phyloP scores from a whole-genome alignment of 768 basidiomycete genomes.

The Suillus brevipes region DNA sequence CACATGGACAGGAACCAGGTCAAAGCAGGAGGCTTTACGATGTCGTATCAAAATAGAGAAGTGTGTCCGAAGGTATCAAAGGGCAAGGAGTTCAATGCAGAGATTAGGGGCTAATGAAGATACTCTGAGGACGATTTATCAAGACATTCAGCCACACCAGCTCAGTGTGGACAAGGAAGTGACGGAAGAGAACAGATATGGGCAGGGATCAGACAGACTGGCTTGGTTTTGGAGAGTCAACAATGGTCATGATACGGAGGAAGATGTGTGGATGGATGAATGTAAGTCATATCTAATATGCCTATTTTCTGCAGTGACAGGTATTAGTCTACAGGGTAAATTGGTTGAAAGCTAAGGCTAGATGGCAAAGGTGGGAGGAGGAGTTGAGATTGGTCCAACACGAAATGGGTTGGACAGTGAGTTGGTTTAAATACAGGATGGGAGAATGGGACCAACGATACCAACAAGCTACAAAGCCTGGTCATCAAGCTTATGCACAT shows the following conservation, averaged over 20 bases:
- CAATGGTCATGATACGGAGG: background rate
- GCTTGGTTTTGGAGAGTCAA: too few relatives aligned
- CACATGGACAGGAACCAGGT: too few relatives aligned
- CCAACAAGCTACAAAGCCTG: background rate
- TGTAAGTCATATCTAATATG: background rate
- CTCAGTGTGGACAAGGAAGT: too few relatives aligned
- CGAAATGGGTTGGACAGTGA: slow-evolving; percentile 23
- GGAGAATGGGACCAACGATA: background rate
- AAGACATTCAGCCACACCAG: too few relatives aligned
- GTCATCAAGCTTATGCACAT: slow-evolving; percentile 1
- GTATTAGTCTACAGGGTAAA: slow-evolving; percentile 10
- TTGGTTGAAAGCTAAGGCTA: slow-evolving; percentile 19
- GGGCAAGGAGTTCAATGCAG: too few relatives aligned
- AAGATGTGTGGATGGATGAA: slow-evolving; percentile 3
- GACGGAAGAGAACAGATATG: too few relatives aligned
- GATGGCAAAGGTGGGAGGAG: slow-evolving; percentile 20
- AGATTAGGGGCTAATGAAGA: too few relatives aligned
- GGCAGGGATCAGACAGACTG: too few relatives aligned
- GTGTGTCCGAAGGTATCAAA: too few relatives aligned
- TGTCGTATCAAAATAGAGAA: too few relatives aligned
- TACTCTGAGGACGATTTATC: too few relatives aligned
- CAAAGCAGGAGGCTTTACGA: too few relatives aligned
- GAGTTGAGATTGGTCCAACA: slow-evolving; percentile 17
- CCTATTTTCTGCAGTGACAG: background rate
- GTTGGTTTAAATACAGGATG: slow-evolving; percentile 11